Base-by-base conservation (phyloP, 2,329 filamentous ascomycete genomes). In the Penicillium sp. region DNA sequence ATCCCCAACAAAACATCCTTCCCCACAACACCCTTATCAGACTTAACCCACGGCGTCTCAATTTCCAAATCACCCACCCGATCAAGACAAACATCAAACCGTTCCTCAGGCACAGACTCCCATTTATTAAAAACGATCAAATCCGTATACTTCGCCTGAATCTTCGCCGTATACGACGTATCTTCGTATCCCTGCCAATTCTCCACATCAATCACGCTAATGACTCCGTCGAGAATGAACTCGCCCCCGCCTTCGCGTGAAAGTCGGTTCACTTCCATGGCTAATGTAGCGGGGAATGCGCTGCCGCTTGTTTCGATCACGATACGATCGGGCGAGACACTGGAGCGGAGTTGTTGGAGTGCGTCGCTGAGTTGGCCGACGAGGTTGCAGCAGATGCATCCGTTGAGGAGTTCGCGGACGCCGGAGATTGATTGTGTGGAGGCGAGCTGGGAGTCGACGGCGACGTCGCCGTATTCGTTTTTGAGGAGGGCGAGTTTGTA, bases 361-460 rank as follows among this genome's bases (percentile, higher is more conserved):
- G 92, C 91, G 42, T 87, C 83, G 52, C 83, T 82, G 6, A 98
- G 82, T 70, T 95, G 89, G 13, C 93, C 93, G 53, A 98, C 92
- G 24, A 97, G 86, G 68, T 97, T 97, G 76, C 93, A 98, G 81
- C 93, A 98, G 72, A 98, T 97, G 74, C 93, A 97, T 58, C 92
- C 93, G 69, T 95, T 95, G 46, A 98, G 84, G 1, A 98, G 80
- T 72, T 98, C 93, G 62, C 88, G 87, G 4, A 95, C 91, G 47
- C 90, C 92, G 0, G 89, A 86, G 59, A 98, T 90, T 55, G 91
- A 84, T 43, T 82, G 82, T 12, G 87, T 87, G 0, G 87, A 79
- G 13, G 93, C 92, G 27, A 98, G 85, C 69, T 95, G 88, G 1
- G 88, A 93, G 76, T 98, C 93, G 67, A 98, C 80, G 31, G 90